Conservation (phyloP, 73 alveolate species). For the Tetrahymena thermophila region DNA sequence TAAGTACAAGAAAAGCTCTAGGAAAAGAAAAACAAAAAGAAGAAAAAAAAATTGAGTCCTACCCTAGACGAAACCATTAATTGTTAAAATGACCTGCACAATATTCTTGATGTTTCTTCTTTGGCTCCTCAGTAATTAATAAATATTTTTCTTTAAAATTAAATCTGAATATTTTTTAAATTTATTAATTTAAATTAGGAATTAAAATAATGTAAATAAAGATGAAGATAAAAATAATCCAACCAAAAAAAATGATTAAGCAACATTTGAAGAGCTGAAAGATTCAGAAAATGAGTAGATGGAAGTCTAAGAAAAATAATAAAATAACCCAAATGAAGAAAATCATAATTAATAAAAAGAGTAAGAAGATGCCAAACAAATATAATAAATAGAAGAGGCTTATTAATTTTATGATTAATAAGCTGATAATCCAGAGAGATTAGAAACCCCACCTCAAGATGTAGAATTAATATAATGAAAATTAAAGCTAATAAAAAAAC, state of each 20-base stretch:
- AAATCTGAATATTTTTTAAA: not conserved
- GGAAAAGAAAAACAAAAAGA: not conserved
- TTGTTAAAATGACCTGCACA: not conserved
- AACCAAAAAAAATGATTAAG: not conserved
- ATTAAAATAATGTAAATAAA: not conserved
- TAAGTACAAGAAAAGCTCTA: not conserved
- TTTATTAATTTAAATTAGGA: not conserved
- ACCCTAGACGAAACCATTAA: not conserved
- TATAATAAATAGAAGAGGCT: not conserved
- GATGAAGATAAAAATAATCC: not conserved
- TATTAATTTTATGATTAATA: not conserved
- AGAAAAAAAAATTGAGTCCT: not conserved
- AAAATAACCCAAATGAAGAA: not conserved
- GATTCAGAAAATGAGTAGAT: not conserved
- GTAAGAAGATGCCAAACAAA: not conserved
- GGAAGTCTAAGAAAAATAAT: not conserved
- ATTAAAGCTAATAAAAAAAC: not conserved
- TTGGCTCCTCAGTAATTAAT: not conserved
- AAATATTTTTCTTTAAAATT: not conserved
- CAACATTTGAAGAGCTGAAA: not conserved
- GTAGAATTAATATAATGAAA: not conserved
- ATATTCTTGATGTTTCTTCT: not conserved
- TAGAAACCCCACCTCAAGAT: not conserved
- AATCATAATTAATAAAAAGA: not conserved
- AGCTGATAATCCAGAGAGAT: not conserved